These are phyloP conservation scores for Elsinoe necatrix DNA, from an alignment of 2,329 filamentous ascomycete species.

Conservation along the genomic window DNA sequence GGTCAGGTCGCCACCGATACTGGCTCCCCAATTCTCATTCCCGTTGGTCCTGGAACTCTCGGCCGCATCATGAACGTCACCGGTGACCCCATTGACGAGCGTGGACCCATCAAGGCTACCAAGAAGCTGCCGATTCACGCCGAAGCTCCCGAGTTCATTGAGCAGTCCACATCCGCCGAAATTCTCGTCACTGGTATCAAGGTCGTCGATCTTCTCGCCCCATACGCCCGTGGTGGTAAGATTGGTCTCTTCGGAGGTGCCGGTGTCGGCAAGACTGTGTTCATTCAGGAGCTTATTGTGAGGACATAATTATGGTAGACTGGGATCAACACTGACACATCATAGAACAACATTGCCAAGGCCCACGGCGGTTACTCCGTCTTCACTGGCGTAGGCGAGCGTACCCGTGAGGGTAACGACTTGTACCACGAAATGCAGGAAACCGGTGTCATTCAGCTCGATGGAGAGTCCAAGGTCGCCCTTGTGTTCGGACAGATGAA, in stretches of 20 bases:
- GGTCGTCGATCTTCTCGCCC: slow-evolving; percentile 97
- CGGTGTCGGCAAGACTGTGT: slow-evolving; percentile 99
- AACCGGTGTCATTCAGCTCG: slow-evolving; percentile 97
- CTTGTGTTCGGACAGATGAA: slow-evolving; percentile 99
- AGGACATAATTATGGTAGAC: slow-evolving; percentile 25
- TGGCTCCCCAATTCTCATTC: slow-evolving; percentile 90
- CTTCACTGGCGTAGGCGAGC: slow-evolving; percentile 99
- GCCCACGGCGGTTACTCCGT: slow-evolving; percentile 99
- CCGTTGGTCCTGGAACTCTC: slow-evolving; percentile 85
- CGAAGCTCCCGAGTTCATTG: slow-evolving; percentile 82
- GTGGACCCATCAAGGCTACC: slow-evolving; percentile 90
- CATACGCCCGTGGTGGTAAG: slow-evolving; percentile 99
- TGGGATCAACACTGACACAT: slow-evolving; percentile 6
- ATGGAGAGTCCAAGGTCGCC: slow-evolving; percentile 98
- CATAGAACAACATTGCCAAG: slow-evolving; percentile 98
- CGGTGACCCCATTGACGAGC: slow-evolving; percentile 99
- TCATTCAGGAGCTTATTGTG: slow-evolving; percentile 99
- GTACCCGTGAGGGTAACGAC: slow-evolving; percentile 99
- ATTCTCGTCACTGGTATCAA: slow-evolving; percentile 99
- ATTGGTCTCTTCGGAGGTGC: slow-evolving; percentile 99
- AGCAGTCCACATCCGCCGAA: slow-evolving; percentile 94
- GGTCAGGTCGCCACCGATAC: slow-evolving; percentile 79
- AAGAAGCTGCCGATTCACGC: slow-evolving; percentile 88
- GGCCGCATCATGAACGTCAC: slow-evolving; percentile 99
- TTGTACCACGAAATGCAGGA: slow-evolving; percentile 99